A percentile compares a stretch with the other conserved stretches of the same genome.
Evolutionary conservation across 2,329 filamentous ascomycete genomes (phyloP).

Genomic region (Aspergillus spinulosporus): DNA sequence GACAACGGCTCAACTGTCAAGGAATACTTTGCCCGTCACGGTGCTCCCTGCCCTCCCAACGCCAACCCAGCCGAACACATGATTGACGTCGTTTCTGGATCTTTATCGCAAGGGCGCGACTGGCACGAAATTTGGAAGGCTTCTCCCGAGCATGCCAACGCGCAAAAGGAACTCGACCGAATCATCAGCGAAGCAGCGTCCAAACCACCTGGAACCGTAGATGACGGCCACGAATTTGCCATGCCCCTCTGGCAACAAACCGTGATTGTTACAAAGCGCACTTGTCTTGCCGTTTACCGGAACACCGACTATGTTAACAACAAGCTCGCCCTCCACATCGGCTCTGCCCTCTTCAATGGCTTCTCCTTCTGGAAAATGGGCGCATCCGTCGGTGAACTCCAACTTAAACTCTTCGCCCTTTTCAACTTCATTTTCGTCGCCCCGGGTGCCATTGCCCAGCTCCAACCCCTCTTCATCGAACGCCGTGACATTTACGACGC

Average conservation of each 20-base stretch:
- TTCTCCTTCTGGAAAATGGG: conserved; percentile 69
- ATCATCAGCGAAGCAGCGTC: conserved; percentile 54
- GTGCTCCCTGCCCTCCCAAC: conserved; percentile 61
- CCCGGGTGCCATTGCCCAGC: conserved; percentile 44
- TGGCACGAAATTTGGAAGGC: conserved; percentile 73
- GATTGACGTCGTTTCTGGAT: conserved; percentile 52
- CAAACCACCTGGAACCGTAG: conserved; percentile 46
- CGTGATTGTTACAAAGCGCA: conserved; percentile 64
- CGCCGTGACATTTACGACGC: conserved; percentile 65
- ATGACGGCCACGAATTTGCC: conserved; percentile 61
- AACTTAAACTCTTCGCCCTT: conserved; percentile 71
- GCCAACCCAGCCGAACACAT: conserved; percentile 64
- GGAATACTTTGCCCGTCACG: conserved; percentile 65
- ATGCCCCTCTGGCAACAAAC: conserved; percentile 64
- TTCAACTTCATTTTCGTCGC: conserved; percentile 60
- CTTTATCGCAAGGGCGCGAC: conserved; percentile 55
- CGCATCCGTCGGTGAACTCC: conserved; percentile 63
- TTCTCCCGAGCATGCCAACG: conserved; percentile 58
- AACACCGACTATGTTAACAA: conserved; percentile 68
- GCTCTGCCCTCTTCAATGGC: conserved; percentile 50
- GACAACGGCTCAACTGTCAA: conserved; percentile 64
- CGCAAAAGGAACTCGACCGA: conserved; percentile 63
- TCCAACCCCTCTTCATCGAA: conserved; percentile 71
- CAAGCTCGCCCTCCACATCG: conserved; percentile 60
- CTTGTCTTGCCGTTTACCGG: conserved; percentile 65